Evolutionary conservation across 2,329 filamentous ascomycete genomes (phyloP).

Genomic region (Parafenestella ontariensis): DNA sequence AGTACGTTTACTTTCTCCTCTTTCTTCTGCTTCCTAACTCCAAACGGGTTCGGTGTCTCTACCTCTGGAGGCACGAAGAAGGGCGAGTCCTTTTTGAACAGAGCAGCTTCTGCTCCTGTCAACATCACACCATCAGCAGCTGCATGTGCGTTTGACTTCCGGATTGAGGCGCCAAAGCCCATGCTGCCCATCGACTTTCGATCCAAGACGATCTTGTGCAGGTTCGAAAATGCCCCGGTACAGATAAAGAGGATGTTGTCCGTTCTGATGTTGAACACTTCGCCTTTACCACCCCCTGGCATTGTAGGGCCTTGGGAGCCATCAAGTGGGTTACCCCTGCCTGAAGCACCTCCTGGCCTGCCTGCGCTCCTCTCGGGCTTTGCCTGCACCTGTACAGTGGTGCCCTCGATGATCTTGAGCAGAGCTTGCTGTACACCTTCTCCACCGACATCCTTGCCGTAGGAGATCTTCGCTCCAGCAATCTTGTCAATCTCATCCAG

Average conservation of each 20-base stretch:
- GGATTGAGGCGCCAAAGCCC: conserved; percentile 87
- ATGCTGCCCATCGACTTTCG: conserved; percentile 87
- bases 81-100: conserved; percentile 66
- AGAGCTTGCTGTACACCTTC: conserved; percentile 97
- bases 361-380: conserved; percentile 71
- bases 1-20: conserved; percentile 61
- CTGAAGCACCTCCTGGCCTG: conserved; percentile 31
- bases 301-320: conserved; percentile 21
- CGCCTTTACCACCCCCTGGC: conserved; percentile 56
- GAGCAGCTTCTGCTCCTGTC: conserved; percentile 61
- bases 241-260: conserved; percentile 98
- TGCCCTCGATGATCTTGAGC: conserved; percentile 94
- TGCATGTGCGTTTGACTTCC: conserved; percentile 60
- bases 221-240: conserved; percentile 90
- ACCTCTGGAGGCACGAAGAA: conserved; percentile 55
- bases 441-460: conserved; percentile 92
- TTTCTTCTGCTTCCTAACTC: conserved; percentile 22
- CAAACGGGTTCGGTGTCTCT: conserved; percentile 35
- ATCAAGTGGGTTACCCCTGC: conserved; percentile 30
- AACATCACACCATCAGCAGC: conserved; percentile 64
- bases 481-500: conserved; percentile 98
- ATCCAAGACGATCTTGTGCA: conserved; percentile 86
- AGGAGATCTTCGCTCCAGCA: conserved; percentile 82
- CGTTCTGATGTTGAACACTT: conserved; percentile 79
- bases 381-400: conserved; percentile 88